phyloP scores from a whole-genome alignment of 2,329 filamentous ascomycete genomes.

The Bipolaris sorokiniana region DNA sequence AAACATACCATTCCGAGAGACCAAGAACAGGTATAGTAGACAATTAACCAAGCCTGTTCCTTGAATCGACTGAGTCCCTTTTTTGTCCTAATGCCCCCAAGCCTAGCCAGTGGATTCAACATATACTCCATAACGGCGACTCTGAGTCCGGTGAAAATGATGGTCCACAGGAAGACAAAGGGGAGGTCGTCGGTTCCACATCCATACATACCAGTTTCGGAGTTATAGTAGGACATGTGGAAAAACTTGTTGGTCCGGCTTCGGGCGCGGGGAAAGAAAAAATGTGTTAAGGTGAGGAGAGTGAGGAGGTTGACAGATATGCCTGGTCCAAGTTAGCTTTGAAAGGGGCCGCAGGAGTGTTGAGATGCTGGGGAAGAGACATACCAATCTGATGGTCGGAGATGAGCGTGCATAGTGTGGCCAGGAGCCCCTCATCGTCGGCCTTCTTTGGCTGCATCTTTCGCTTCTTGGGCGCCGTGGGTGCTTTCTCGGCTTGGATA shows the following conservation, averaged over 20 bases:
- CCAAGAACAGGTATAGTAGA: constrained; percentile 86
- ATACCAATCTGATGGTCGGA: constrained; percentile 81
- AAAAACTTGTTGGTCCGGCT: constrained; percentile 87
- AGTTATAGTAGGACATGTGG: constrained; percentile 81
- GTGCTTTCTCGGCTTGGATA: constrained; percentile 17
- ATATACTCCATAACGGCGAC: constrained; percentile 87
- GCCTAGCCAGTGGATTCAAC: constrained; percentile 76
- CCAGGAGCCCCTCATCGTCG: constrained; percentile 67
- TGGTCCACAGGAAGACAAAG: constrained; percentile 77
- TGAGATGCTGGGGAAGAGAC: constrained; percentile 34
- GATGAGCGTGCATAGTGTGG: constrained; percentile 70
- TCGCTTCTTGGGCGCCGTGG: constrained; percentile 24
- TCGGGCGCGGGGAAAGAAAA: constrained; percentile 80
- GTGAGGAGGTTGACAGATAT: constrained; percentile 85
- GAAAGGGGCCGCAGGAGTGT: neutral
- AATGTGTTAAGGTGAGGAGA: constrained; percentile 80
- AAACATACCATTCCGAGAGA: constrained; percentile 74
- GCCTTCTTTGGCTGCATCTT: constrained; percentile 54
- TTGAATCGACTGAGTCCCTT: constrained; percentile 85
- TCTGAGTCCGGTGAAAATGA: constrained; percentile 85
- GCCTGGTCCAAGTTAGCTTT: constrained; percentile 57
- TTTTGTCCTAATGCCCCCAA: constrained; percentile 72
- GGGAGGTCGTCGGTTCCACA: constrained; percentile 80
- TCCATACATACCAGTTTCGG: constrained; percentile 70
- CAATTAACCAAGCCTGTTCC: constrained; percentile 89